Evolutionary conservation across 768 basidiomycete species (phyloP).

Genomic region (Omphalotus guepiniiformis): DNA sequence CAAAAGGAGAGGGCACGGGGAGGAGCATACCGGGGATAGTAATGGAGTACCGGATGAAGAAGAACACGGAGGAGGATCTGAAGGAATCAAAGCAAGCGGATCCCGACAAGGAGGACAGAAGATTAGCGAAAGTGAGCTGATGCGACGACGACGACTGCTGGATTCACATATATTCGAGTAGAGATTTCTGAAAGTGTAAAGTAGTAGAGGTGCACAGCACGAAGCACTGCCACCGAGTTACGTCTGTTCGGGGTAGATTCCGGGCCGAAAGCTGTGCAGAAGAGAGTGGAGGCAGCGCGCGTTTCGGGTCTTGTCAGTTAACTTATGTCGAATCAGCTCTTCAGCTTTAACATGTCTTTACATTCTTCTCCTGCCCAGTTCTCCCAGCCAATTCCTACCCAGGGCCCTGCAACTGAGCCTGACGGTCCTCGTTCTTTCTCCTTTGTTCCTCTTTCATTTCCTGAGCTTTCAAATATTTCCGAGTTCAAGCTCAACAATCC

Average conservation of each 20-base stretch:
- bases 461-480: background rate
- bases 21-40: background rate
- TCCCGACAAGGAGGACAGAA: conserved; percentile 54
- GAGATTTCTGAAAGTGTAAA: conserved; percentile 14
- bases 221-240: background rate
- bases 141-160: conserved; percentile 72
- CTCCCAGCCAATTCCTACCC: conserved; percentile 15
- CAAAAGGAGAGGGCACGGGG: conserved; percentile 3
- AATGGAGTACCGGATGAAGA: conserved; percentile 5
- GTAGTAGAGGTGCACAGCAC: background rate
- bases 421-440: conserved; percentile 13
- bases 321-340: conserved; percentile 5
- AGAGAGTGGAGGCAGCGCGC: too few relatives aligned
- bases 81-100: conserved; percentile 18
- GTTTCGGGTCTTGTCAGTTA: background rate
- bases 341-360: conserved; percentile 1
- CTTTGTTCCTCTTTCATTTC: conserved; percentile 7
- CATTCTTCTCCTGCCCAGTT: conserved; percentile 28
- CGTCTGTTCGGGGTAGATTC: background rate
- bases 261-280: conserved; percentile 2
- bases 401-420: conserved; percentile 13
- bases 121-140: conserved; percentile 74
- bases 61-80: background rate
- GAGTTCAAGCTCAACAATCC: conserved; percentile 1
- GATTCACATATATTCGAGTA: conserved; percentile 64